Evolutionary conservation across 2,329 filamentous ascomycete genomes (phyloP), one percentile per base, ranked within the genome.

Genomic region (Colletotrichum echinochloae): DNA sequence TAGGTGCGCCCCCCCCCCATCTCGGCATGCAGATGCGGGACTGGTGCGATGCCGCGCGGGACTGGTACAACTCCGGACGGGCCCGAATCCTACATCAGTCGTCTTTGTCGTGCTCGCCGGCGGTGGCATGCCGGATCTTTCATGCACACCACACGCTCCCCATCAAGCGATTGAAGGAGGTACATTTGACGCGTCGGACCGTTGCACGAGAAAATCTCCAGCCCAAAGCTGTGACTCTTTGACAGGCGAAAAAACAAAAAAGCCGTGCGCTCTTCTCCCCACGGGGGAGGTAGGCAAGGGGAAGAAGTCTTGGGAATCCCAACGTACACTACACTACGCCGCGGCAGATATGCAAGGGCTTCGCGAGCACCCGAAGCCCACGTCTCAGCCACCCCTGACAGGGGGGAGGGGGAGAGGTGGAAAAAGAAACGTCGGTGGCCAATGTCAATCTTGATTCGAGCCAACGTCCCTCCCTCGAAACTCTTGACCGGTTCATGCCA

Each of bases 61-160:
- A 41, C 60, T 18, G 33, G 26, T 52, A 28, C 37, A 7, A 70
- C 67, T 56, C 67, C 56, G 66, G 67, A 61, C 41, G 30, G 30
- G 49, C 56, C 16, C n/a, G 30, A 33, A 37, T 35, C 14, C 35
- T n/a, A 60, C 44, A 26, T 20, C 30, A 23, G n/a, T 8, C 33
- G 57, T 26, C 23, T 5, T 5, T 18, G 14, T 44, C 35, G 56
- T 54, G 51, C 18, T 18, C 28, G 28, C 48, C 61, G 41, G n/a
- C 54, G 59, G 41, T 69, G 68, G 44, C n/a, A 71, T 71, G 65
- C 59, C 28, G 57, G 51, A 64, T 60, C 68, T 62, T 28, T 41
- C 44, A 35, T 35, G 33, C 33, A 8, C 26, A 30, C 48, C 26
- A 30, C 26, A 28, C 14, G 23, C 20, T 5, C 9, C 5, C 20